Base-by-base conservation (phyloP, 768 basidiomycete species). In the Hygrophorus russula region DNA sequence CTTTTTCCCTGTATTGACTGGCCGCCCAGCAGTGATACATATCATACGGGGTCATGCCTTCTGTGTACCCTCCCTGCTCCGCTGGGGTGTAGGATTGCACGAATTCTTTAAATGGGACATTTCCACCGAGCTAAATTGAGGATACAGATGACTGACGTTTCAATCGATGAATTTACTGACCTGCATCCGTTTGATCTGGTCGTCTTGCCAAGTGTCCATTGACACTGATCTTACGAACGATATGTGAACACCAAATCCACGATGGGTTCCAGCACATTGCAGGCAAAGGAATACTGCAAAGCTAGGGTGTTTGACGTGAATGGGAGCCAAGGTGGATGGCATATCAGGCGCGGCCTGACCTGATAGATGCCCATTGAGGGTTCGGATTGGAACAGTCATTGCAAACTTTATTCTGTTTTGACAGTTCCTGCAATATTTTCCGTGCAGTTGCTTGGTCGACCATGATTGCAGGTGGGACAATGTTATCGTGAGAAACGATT, bases 11-110 rank as follows among this genome's bases (percentile, higher is more conserved):
- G 63, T 98, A 98, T 63, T 97, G 92, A 2, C 84, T 69, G 1
- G 92, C 94, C 2, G 92, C 87, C 90, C 93, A 96, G 31, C 77
- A 84, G 56, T 90, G 88, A 61, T 97, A 97, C 44, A 76, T 89
- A 51, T 89, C 81, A 52, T 82, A 73, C 24, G 79, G 54, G 47
- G 65, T 75, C 54, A 79, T 69, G 42, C 64, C 69, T 28, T 78
- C 73, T 39, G 66, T 75, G 64, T 81, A 82, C 6, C 85, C 87
- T 31, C 80, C 80, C 52, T 77, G 74, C 43, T 79, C 76, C 6
- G 67, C 59, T 8, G 83, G 79, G 33, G 66, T 56, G 58, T 90
- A 89, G 33, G 76, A 70, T 47, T 70, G 68, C 64, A 92, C 66
- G 61, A 96, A 97, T 1, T 78, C 64, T 49, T 73, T 76, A 66